Base-by-base conservation (phyloP, 345 rosid species). In the Eucalyptus cladocalyx region DNA sequence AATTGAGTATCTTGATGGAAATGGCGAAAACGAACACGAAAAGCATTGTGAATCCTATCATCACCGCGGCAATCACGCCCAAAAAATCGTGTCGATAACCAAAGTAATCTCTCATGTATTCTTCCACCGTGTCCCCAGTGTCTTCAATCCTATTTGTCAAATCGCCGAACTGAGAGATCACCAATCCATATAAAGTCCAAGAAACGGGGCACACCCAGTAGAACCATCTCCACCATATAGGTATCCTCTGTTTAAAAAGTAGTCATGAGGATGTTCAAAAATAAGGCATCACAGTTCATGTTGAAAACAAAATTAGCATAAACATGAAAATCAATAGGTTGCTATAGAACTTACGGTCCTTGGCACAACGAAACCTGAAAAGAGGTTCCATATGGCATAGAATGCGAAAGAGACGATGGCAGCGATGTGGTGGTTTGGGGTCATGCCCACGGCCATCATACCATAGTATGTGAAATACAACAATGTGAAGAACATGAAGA, bases 201-300 rank as follows among this genome's bases (percentile, higher is more conserved):
- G 93, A 60, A 9, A 92, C 87, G 5, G 94, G 94, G 50, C 91
- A 90, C 56, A 43, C 88, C 94, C 94, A 92, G 40, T 89, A 92
- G 91, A 89, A 93, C 94, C 93, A 93, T 86, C 91, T 92, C 94
- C 94, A 93, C 94, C 94, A 93, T 15, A 91, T 88, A 2, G 94
- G 94, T 1, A 93, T 92, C 50, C 86, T 88, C 94, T 93, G 93
- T 88, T 86, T 24, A 50, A 30, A 26, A 34, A 53, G 16, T 53
- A 62, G 23, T 13, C 6, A 48, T 18, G 32, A 85, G 9, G n/a
- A 85, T 42, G 34, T 49, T 42, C 19, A 47, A 54, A 47, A 85
- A 13, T 9, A 1, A 85, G n/a, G 48, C 32, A 26, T 85, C 34
- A 83, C 49, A 8, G 11, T 45, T 45, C 10, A 11, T 60, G 49